A percentile compares a stretch with the other conserved stretches of the same genome.
phyloP scores from a whole-genome alignment of 2,329 filamentous ascomycete genomes.

The Metarhizium rileyi region DNA sequence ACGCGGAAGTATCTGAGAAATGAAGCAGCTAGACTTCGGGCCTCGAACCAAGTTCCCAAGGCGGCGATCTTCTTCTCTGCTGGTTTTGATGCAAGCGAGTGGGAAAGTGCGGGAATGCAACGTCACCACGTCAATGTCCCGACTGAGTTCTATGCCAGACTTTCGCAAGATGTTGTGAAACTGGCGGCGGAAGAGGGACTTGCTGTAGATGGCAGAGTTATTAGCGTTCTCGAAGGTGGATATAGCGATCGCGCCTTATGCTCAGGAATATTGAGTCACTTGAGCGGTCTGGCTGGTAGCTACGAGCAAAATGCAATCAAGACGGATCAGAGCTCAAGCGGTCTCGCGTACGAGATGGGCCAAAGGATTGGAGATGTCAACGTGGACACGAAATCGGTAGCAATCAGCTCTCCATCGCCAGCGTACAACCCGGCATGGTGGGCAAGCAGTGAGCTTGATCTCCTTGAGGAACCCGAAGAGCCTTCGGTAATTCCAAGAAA shows the following conservation, averaged over 20 bases:
- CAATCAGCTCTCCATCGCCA: constrained; percentile 12
- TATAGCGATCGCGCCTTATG: constrained; percentile 88
- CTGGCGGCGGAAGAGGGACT: constrained; percentile 73
- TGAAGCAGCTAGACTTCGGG: constrained; percentile 57
- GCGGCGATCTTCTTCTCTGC: constrained; percentile 91
- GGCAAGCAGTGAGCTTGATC: constrained; percentile 54
- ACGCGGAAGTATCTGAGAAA: constrained; percentile 64
- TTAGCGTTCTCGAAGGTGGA: constrained; percentile 91
- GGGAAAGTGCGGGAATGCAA: constrained; percentile 89
- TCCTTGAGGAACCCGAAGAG: constrained; percentile 52
- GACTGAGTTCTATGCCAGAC: constrained; percentile 88
- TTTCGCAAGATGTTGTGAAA: constrained; percentile 75
- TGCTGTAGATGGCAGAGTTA: constrained; percentile 69
- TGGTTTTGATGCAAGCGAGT: constrained; percentile 94
- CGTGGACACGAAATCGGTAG: constrained; percentile 16
- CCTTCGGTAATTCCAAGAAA: constrained; percentile 41
- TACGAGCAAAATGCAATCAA: constrained; percentile 29
- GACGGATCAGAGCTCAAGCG: constrained; percentile 21
- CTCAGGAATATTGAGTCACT: constrained; percentile 81
- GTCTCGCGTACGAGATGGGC: constrained; percentile 50
- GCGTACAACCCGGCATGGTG: constrained; percentile 65
- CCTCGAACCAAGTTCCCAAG: constrained; percentile 54
- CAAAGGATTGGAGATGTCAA: constrained; percentile 35
- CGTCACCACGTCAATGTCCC: constrained; percentile 92
- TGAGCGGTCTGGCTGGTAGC: constrained; percentile 66